Evolutionary conservation across 805 yeast species (phyloP), one percentile per base, ranked within the genome.

Genomic region (Metschnikowia koreensis): DNA sequence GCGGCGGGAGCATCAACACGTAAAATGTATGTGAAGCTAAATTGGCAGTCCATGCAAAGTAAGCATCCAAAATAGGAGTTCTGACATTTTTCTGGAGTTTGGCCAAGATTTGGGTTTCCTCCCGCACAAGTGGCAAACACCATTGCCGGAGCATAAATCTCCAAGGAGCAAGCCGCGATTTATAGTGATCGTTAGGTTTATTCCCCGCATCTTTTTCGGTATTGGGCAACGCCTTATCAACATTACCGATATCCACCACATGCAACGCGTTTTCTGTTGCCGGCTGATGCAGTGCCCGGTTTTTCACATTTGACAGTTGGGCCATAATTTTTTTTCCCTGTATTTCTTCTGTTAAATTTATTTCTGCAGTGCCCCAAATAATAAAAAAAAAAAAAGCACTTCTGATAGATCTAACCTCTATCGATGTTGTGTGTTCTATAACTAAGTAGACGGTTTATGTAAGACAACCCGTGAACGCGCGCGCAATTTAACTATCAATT

Each of bases 21-120:
- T 93, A 93, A 66, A 94, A 94, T 0, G 97, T 89, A 68, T 93
- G 99, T 6, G 96, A 82, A 0, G 97, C 99, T 56, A 94, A 74
- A 60, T 87, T 84, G 15, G 98, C 97, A 3, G 96, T 81, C 75
- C 89, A 82, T 8, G 96, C 87, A 69, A 93, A 93, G 62, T 87
- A 94, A 27, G 75, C 62, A 69, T 92, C 97, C 47, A 84, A 67
- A 15, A 66, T 46, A 1, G 82, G 75, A 38, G 68, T 65, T 51
- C 96, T 74, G 11, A 74, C 61, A 6, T 52, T 44, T 4, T 60
- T 48, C 71, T 93, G 99, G 52, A 89, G 68, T 4, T 58, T 57
- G 9, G 77, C 73, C n/a, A 93, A 66, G 1, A 78, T 52, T 1
- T 74, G 78, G 0, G 96, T 85, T 66, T 93, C 98, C 44, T 68